A percentile compares a stretch with the other conserved stretches of the same genome.
These are phyloP conservation scores for Phytophthora aleatoria DNA, from an alignment of 352 stramenopile genomes.

Conservation along the genomic window DNA sequence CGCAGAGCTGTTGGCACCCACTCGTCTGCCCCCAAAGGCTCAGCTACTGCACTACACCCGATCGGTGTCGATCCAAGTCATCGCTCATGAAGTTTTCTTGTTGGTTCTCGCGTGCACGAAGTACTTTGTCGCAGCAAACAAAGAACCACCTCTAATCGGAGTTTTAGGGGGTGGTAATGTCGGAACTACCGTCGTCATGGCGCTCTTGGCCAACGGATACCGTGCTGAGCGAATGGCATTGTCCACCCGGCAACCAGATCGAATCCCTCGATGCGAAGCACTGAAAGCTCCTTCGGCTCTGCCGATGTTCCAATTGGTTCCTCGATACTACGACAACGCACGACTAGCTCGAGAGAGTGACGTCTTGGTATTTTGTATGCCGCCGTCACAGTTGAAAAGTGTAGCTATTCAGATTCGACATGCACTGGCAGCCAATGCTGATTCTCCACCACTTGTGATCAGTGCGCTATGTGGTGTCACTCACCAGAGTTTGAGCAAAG, in stretches of 20 bases:
- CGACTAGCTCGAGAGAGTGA: constrained; percentile 56
- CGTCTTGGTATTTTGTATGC: constrained; percentile 67
- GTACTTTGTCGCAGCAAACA: constrained; percentile 19
- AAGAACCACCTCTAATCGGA: constrained; percentile 41
- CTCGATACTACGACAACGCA: constrained; percentile 65
- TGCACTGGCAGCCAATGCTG: constrained; percentile 33
- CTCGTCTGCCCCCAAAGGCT: constrained; percentile 40
- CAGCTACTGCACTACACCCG: constrained; percentile 42
- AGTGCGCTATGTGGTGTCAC: constrained; percentile 53
- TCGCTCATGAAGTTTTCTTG: constrained; percentile 52
- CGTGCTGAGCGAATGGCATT: constrained; percentile 40
- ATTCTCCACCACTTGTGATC: constrained; percentile 41
- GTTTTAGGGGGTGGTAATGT: constrained; percentile 63
- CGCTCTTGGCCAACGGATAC: constrained; percentile 51
- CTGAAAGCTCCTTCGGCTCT: constrained; percentile 29
- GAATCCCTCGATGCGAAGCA: constrained; percentile 43
- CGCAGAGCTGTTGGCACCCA: constrained; percentile 41
- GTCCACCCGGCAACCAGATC: constrained; percentile 66
- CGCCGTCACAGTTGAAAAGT: constrained; percentile 69
- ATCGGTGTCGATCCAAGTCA: constrained; percentile 35
- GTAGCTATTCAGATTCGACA: constrained; percentile 74
- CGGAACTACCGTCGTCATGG: constrained; percentile 52
- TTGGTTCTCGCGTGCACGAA: constrained; percentile 39
- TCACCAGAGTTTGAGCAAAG: constrained; percentile 50
- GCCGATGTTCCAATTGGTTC: constrained; percentile 42